phyloP scores from a whole-genome alignment of 2,329 filamentous ascomycete species.

The Pestalotiopsis sp. region DNA sequence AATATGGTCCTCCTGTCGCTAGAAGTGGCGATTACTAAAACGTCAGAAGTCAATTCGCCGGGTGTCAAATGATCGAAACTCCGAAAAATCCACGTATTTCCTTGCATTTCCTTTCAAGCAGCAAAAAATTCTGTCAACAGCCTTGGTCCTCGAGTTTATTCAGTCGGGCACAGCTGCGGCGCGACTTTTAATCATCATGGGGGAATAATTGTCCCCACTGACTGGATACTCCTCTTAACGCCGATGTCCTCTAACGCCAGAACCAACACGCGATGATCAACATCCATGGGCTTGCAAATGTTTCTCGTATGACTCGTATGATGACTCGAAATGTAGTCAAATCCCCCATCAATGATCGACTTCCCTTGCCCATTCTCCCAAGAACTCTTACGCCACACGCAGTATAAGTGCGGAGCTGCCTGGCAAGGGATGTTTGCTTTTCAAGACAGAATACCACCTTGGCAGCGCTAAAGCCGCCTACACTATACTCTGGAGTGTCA shows the following conservation, averaged over 20 bases:
- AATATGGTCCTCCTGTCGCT: not conserved
- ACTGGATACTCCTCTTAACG: not conserved
- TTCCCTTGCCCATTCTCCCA: not conserved
- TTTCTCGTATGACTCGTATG: not conserved
- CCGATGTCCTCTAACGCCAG: not conserved
- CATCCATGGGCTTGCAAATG: not conserved
- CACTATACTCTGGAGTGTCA: not conserved
- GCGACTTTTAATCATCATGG: conserved; percentile 3
- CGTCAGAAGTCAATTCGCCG: not conserved
- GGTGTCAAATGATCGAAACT: not conserved
- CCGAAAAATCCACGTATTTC: not conserved
- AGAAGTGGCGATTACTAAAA: not conserved
- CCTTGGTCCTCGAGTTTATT: not conserved
- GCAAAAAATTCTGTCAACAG: not conserved
- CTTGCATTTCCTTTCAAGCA: not conserved
- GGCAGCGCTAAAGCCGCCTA: not conserved
- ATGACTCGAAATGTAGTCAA: not conserved
- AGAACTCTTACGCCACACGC: not conserved
- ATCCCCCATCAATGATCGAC: not conserved
- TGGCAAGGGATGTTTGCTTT: not conserved
- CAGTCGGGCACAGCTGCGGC: not conserved
- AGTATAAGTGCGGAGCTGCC: not conserved
- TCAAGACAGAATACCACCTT: not conserved
- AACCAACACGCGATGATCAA: not conserved
- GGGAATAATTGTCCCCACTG: conserved; percentile 2